A percentile compares a stretch with the other conserved stretches of the same genome.
Conservation (phyloP, 305 asterid genomes). For the Fraxinus paxiana region DNA sequence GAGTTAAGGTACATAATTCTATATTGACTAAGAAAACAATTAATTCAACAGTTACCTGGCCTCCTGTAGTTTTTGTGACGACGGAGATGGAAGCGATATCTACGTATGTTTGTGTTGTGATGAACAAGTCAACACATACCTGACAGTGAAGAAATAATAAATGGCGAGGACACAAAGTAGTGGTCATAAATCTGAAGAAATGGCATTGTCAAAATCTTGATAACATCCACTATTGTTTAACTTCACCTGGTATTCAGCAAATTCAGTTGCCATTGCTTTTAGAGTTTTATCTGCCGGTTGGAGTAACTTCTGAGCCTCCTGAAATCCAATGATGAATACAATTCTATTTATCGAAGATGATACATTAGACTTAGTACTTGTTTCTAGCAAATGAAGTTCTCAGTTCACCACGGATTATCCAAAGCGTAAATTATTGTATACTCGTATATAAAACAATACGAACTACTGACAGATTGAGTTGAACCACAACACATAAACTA, state of each 20-base stretch:
- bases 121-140: constrained; percentile 90
- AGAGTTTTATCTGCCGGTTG: constrained; percentile 76
- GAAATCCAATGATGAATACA: constrained; percentile 32
- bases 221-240: neutral
- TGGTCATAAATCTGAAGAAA: constrained; percentile 8
- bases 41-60: constrained; percentile 50
- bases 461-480: neutral
- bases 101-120: constrained; percentile 73
- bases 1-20: constrained; percentile 12
- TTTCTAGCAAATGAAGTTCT: neutral
- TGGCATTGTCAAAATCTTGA: constrained; percentile 2
- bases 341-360: constrained; percentile 2
- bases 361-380: neutral
- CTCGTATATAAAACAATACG: neutral
- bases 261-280: constrained; percentile 76
- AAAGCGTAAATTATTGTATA: neutral
- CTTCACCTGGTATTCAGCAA: constrained; percentile 87
- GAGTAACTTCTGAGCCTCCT: constrained; percentile 87
- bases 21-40: constrained; percentile 16
- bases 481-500: neutral
- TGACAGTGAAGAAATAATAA: constrained; percentile 34
- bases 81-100: constrained; percentile 84
- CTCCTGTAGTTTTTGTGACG: constrained; percentile 84
- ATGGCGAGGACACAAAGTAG: constrained; percentile 12
- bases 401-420: neutral